Percentiles rank a stretch among this genome's conserved stretches.
Conservation (phyloP, 805 yeast genomes). For the Metschnikowia matae region DNA sequence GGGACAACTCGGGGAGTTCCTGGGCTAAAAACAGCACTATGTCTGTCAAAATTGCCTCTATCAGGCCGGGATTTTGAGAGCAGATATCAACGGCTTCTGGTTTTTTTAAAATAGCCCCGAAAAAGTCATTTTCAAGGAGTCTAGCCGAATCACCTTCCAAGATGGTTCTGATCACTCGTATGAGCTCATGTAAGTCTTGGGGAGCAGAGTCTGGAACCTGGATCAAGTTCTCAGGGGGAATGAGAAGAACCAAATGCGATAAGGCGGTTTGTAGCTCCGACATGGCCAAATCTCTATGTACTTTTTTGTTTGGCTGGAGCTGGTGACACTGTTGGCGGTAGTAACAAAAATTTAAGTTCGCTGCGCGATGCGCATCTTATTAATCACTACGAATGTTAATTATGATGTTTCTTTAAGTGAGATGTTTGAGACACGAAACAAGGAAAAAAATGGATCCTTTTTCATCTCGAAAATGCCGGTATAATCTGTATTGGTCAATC, state of each 20-base stretch:
- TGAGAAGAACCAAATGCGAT: constrained; percentile 16
- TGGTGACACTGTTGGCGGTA: neutral
- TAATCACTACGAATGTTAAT: neutral
- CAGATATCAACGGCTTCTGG: constrained; percentile 15
- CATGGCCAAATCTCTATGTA: neutral
- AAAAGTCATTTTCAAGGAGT: constrained; percentile 21
- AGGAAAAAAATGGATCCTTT: neutral
- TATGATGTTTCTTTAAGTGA: neutral
- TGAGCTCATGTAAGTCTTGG: neutral
- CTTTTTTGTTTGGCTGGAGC: neutral
- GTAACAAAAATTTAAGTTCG: neutral
- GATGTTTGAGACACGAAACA: neutral
- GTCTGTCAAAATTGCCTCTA: constrained; percentile 18
- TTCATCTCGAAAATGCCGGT: neutral
- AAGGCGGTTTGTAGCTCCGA: constrained; percentile 6
- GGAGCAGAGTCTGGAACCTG: neutral
- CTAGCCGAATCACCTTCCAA: constrained; percentile 24
- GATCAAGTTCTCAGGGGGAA: constrained; percentile 10
- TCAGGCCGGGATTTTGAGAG: constrained; percentile 13
- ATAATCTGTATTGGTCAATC: neutral
- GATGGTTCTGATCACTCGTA: constrained; percentile 1
- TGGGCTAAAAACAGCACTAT: constrained; percentile 5
- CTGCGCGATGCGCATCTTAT: constrained; percentile 4
- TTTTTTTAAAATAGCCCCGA: constrained; percentile 17
- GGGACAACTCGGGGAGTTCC: constrained; percentile 8